Evolutionary conservation across 805 yeast species (phyloP), one percentile per base, ranked within the genome.

Genomic region (Saccharomycopsis sp.): DNA sequence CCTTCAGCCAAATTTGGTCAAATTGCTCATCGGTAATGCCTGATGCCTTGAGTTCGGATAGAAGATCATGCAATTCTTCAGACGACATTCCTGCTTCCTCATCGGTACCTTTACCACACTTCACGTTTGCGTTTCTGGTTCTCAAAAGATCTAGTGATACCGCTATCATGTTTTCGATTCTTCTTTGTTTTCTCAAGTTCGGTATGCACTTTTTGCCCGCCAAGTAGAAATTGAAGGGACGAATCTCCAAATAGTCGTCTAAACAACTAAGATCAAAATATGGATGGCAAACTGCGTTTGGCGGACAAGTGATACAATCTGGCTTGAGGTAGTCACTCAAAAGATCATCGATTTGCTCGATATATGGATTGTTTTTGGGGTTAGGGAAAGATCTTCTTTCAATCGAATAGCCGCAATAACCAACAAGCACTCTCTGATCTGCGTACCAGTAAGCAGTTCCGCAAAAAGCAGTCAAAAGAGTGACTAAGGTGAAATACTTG

Each of bases 261-360:
- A 73, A 77, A 59, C 98, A 89, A 42, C 70, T 75, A 6, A 83
- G 53, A 38, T 68, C 63, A 51, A 81, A 63, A 34, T 67, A 56
- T 18, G 75, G 73, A 48, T 68, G 75, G 60, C 97, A 89, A 29
- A 73, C 64, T 0, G 88, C 92, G 60, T 88, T 78, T 3, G 67
- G 71, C 2, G 97, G 96, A 55, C 97, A 89, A 19, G 72, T 72
- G 3, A 71, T 61, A 61, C 98, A 89, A 0, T 50, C 34, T 2
- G 94, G 94, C 36, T 69, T 68, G 37, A 69, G 55, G 30, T 59
- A 52, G 0, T 54, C 43, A 36, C 70, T 72, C 42, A 81, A 57
- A 42, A 63, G 59, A 0, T 58, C 51, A 30, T 80, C 83, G 7
- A 68, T 27, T 7, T 50, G 36, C 3, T 57, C 49, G 20, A 73